Base-by-base conservation (phyloP, 2,329 filamentous ascomycete species). In the Aspergillus sp. region DNA sequence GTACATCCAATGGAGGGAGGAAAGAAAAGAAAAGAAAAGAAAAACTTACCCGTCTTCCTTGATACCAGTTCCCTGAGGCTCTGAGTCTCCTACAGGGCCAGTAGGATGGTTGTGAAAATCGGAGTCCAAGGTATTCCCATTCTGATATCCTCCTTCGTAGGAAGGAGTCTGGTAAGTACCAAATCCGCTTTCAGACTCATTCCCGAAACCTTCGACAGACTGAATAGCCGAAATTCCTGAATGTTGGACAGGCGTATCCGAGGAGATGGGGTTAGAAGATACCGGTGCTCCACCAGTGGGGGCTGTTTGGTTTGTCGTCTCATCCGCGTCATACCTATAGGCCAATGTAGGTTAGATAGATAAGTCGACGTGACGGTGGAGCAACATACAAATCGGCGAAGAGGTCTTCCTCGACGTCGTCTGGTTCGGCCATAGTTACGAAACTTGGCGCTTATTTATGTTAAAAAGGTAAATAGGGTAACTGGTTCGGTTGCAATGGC, bases 21-120 rank as follows among this genome's bases (percentile, higher is more conserved):
- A 40, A 15, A 37, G 39, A 12, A 27, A 15, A 37, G 39, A 12
- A 27, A 43, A 25, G 44, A 46, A 35, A 31, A 40, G 19, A 27
- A 27, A 12, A n/a, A 86, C 91, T 93, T 87, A 96, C 91, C 91
- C 91, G 73, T 96, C 91, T 85, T 96, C 91, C 77, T 96, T 96
- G 57, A 93, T 90, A 49, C 76, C 76, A 23, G 76, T 78, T 46
- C 72, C 73, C 47, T 75, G 73, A 50, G 64, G 67, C 44, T 74
- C 74, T 27, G 68, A 51, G 35, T 77, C 73, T 35, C 59, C 64
- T 48, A 63, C 63, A 52, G 66, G 60, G 56, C 61, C 53, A 25
- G 59, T 56, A 27, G 61, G 56, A 53, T 62, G 56, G 52, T 57
- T 61, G 27, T 60, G 58, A 33, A 66, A 67, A 14, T 62, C 62